These are phyloP conservation scores for Beta macrorhiza DNA, from an alignment of 179 eudicot genomes.

Conservation along the genomic window DNA sequence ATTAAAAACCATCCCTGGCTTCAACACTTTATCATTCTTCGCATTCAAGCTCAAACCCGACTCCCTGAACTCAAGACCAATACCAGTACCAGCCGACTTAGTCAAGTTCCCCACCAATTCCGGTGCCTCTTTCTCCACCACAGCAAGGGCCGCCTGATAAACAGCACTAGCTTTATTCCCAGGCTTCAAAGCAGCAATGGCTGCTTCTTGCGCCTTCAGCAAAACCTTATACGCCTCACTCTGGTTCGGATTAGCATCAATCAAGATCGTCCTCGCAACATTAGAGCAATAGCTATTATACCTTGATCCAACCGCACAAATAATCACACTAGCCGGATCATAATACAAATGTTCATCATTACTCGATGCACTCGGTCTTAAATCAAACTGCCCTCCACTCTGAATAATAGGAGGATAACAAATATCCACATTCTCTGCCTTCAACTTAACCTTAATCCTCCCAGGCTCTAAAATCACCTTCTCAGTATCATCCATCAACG, in stretches of 20 bases:
- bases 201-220: conserved; percentile 87
- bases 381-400: conserved; percentile 88
- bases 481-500: conserved; percentile 83
- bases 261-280: conserved; percentile 71
- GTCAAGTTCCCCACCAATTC: conserved; percentile 66
- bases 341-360: conserved; percentile 69
- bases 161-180: conserved; percentile 58
- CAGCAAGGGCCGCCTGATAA: conserved; percentile 61
- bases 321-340: conserved; percentile 77
- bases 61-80: conserved; percentile 94
- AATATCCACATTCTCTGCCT: conserved; percentile 81
- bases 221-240: conserved; percentile 83
- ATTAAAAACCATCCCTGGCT: conserved; percentile 78
- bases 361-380: conserved; percentile 79
- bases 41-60: conserved; percentile 65
- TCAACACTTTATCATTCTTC: conserved; percentile 65
- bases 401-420: conserved; percentile 95
- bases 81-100: conserved; percentile 87
- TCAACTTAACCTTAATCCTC: conserved; percentile 63
- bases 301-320: conserved; percentile 84
- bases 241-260: conserved; percentile 64
- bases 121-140: conserved; percentile 78
- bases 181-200: conserved; percentile 65
- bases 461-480: conserved; percentile 64
- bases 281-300: conserved; percentile 85